phyloP scores from a whole-genome alignment of 345 rosid genomes.

The Bretschneidera sinensis region DNA sequence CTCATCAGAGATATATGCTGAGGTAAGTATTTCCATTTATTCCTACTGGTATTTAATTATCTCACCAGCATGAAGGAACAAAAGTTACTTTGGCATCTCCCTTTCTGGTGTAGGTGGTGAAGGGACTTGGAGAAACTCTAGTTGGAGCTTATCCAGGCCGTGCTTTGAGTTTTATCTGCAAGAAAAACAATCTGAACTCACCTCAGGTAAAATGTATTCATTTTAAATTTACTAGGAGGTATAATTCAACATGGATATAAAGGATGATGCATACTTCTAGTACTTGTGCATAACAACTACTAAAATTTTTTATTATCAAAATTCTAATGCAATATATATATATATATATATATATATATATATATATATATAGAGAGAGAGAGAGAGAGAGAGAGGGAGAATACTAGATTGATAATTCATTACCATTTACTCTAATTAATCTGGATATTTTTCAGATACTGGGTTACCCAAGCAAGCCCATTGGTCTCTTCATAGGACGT shows the following conservation, averaged over 20 bases:
- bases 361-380: too few species aligned
- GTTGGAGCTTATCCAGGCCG: conserved; percentile 99
- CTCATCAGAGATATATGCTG: conserved; percentile 87
- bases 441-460: conserved; percentile 44
- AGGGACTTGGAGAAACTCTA: conserved; percentile 96
- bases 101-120: conserved; percentile 61
- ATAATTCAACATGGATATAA: background rate
- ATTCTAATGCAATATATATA: too few species aligned
- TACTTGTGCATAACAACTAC: background rate
- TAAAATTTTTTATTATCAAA: too few species aligned
- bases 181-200: conserved; percentile 59
- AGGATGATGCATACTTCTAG: background rate
- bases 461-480: conserved; percentile 97
- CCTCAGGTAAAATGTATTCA: conserved; percentile 84
- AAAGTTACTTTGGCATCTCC: conserved; percentile 9
- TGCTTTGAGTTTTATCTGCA: conserved; percentile 84
- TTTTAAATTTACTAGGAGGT: background rate
- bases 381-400: too few species aligned
- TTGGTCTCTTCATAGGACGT: conserved; percentile 86
- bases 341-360: too few species aligned
- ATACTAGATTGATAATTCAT: background rate
- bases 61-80: conserved; percentile 7
- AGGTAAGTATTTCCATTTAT: conserved; percentile 40
- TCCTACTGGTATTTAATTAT: background rate
- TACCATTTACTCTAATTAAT: conserved; percentile 14